Evolutionary conservation across 75 land plant species (phyloP), one percentile per base, ranked within the genome.

Genomic region (Selaginella tamariscina): DNA sequence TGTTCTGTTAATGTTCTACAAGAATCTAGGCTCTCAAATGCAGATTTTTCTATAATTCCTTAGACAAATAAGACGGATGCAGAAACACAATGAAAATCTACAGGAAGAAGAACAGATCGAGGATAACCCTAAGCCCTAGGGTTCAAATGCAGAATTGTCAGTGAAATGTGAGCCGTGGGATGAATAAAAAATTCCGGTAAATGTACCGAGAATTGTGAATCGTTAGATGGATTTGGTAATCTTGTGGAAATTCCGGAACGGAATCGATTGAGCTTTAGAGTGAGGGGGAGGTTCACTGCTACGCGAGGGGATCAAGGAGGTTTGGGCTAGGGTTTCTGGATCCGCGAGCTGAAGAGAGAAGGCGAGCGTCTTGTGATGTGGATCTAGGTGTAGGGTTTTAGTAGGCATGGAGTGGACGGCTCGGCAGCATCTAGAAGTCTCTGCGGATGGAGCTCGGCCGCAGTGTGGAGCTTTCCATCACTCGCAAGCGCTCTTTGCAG

Each of bases 381-480:
- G 49, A 39, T 39, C 49, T 39, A 39, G 15, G 49, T 39, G 15
- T 39, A 39, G 1, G 74, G 69, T 39, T 64, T 0, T 55, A 13
- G 75, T 24, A 29, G 27, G 24, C 32, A 89, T 87, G 96, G 91
- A 94, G 85, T 94, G 98, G 98, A 39, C 81, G 31, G 82, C 91
- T 27, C 70, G 88, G 24, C 98, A 94, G 70, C 91, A 94, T 73
- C 68, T 94, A 71, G 96, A 94, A 76, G 82, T 94, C 60, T n/a
- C 5, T 2, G 62, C n/a, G 8, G 79, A 79, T 32, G 79, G 82
- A 20, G 68, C 75, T 56, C 91, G 86, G 68, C 91, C 98, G 39
- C 98, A 94, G 64, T 82, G 86, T 27, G 96, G 86, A 9, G 86
- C 86, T 1, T 94, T 94, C 68, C 95, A 94, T 66, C 96, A 85